Base-by-base conservation (phyloP, 495 filamentous ascomycete species). In the Annulohypoxylon bovei region DNA sequence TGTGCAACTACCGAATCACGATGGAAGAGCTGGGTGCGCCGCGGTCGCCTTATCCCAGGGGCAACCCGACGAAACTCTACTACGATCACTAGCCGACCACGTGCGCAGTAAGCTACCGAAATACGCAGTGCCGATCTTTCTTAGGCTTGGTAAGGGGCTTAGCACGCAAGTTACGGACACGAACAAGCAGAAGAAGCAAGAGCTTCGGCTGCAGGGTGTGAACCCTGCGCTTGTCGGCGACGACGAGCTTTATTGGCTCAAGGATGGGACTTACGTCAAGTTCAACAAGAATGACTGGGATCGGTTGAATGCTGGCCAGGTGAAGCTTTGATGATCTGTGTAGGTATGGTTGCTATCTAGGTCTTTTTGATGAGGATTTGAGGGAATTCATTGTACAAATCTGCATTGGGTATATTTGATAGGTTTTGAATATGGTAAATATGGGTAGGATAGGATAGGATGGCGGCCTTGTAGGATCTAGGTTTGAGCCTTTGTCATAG, bases 11-110 rank as follows among this genome's bases (percentile, higher is more conserved):
- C 94, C 94, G 3, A 81, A 90, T 35, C 93, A 96, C 71, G 94
- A 98, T 67, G 94, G 94, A 6, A 85, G 93, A 5, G 93, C 93
- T 0, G 94, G 94, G 2, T 97, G 94, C 72, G 93, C 91, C 0
- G 90, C 91, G 9, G 71, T 96, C 5, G 78, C 90, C 1, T 80
- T 91, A 46, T 77, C 39, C 6, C 52, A 85, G 20, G 78, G 81
- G 27, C 80, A 81, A 35, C 72, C 81, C 1, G 75, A 75, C 49
- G 75, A 81, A 2, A 77, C 81, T 23, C 63, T 86, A 0, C 78
- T 94, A 6, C 77, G 80, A n/a, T 83, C 80, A 14, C 70, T 95
- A 16, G 91, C 90, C 0, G 78, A 78, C 1, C 88, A 94, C 68
- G 83, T 83, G 0, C 76, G 80, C 56, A 81, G 76, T 6, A 73